phyloP scores from a whole-genome alignment of 192 early-diverging fungal genomes.

The Rhizophagus prolifer region DNA sequence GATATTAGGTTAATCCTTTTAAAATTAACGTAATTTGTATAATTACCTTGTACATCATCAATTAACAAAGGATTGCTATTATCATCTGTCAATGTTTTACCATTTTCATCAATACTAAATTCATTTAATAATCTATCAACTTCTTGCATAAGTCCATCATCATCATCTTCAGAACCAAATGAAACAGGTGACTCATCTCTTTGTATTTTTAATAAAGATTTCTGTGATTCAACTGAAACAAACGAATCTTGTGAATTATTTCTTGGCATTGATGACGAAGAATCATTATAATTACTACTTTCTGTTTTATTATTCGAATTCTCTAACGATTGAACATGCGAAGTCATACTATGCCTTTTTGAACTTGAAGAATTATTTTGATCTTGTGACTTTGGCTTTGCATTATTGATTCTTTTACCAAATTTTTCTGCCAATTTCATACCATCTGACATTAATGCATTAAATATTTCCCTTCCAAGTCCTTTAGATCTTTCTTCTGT shows the following conservation, averaged over 20 bases:
- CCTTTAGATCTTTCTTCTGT: constrained; percentile 49
- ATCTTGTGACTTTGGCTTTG: background rate
- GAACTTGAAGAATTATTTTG: background rate
- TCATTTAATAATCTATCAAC: constrained; percentile 32
- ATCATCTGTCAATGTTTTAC: background rate
- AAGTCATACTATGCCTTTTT: background rate
- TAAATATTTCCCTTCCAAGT: constrained; percentile 58
- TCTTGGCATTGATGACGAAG: background rate
- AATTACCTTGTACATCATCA: background rate
- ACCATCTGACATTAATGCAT: constrained; percentile 54
- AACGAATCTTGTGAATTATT: background rate
- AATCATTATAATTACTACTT: background rate
- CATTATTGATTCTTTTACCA: constrained; percentile 29
- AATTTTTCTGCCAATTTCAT: constrained; percentile 47
- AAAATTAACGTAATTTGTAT: background rate
- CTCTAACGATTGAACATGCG: background rate
- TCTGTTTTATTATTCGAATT: background rate
- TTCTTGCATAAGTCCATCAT: constrained; percentile 27
- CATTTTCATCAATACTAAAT: constrained; percentile 16
- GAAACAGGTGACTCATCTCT: background rate
- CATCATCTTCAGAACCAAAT: constrained; percentile 17
- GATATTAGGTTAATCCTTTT: background rate
- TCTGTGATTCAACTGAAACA: constrained; percentile 9
- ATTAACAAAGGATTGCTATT: background rate
- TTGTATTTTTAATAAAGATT: constrained; percentile 11